phyloP scores from a whole-genome alignment of 208 protist species.

The Crithidia bombi region DNA sequence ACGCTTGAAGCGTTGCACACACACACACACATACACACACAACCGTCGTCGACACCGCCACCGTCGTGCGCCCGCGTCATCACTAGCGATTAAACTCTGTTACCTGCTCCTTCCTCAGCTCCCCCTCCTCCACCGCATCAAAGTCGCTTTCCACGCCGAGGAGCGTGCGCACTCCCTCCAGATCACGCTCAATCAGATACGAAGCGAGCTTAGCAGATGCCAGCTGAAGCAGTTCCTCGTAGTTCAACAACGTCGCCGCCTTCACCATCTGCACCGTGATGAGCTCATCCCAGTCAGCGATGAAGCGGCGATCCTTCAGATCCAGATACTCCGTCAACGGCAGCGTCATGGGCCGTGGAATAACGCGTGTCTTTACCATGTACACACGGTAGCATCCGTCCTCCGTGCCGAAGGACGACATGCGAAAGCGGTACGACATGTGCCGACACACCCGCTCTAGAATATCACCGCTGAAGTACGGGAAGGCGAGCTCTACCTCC shows the following conservation, averaged over 20 bases:
- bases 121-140: conserved; percentile 74
- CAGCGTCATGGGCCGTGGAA: conserved; percentile 79
- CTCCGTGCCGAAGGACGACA: conserved; percentile 43
- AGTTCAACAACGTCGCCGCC: conserved; percentile 88
- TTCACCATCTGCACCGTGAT: conserved; percentile 81
- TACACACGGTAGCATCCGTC: conserved; percentile 50
- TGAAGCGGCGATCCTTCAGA: conserved; percentile 57
- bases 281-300: conserved; percentile 79
- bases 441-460: conserved; percentile 72
- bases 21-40: background rate
- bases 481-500: conserved; percentile 71
- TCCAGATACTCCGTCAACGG: conserved; percentile 81
- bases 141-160: conserved; percentile 93
- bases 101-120: conserved; percentile 82
- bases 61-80: background rate
- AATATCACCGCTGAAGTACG: conserved; percentile 69
- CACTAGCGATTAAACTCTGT: conserved; percentile 27
- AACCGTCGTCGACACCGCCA: background rate
- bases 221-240: conserved; percentile 86
- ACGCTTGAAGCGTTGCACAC: background rate
- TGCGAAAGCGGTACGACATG: conserved; percentile 79
- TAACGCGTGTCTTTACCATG: conserved; percentile 49
- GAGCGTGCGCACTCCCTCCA: conserved; percentile 86
- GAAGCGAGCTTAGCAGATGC: conserved; percentile 84
- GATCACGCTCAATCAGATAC: conserved; percentile 80